Evolutionary conservation across 192 early-diverging fungal species (phyloP), one percentile per base, ranked within the genome.

Genomic region (Backusella macrospora): DNA sequence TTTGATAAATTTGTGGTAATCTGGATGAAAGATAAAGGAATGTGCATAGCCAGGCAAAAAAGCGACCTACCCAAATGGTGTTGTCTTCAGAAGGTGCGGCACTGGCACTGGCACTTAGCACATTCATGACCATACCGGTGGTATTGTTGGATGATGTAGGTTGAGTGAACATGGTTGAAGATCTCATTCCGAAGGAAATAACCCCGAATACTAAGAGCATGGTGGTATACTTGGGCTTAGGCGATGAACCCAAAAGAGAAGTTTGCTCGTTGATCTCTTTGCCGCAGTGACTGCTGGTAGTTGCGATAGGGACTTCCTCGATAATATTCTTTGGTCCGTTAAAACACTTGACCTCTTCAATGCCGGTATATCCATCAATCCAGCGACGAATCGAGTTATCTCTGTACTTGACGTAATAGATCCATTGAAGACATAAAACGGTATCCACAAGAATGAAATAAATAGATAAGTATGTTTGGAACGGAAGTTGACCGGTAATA

Each of bases 1-100:
- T 95, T 55, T 86, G 87, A 78, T 83, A 88, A 64, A 95, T 88
- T 69, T 95, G 93, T 26, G 93, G 93, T 71, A 95, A 81, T 6
- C 92, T 86, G 21, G 90, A 91, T 5, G 87, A 82, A 29, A 93
- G 80, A 76, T 92, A 95, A 55, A 89, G 83, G 37, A 84, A 49
- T 1, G 85, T 87, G 69, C 91, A 92, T 5, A 83, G 39, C 88
- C 89, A 95, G 0, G 91, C 87, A 72, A 93, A 84, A 26, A 90
- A 74, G 29, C 87, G 70, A 0, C 93, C 88, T 62, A 89, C 44
- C 65, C 76, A 78, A 13, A 78, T 23, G 0, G 42, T 78, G 5
- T 48, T 37, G 9, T 73, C 67, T 12, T 64, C 72, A 8, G 47
- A 12, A 0, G 38, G 34, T 26, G 65, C 18, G 16, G 38, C 18